Evolutionary conservation across 2,329 filamentous ascomycete species (phyloP).

Genomic region (Monilinia fructigena): DNA sequence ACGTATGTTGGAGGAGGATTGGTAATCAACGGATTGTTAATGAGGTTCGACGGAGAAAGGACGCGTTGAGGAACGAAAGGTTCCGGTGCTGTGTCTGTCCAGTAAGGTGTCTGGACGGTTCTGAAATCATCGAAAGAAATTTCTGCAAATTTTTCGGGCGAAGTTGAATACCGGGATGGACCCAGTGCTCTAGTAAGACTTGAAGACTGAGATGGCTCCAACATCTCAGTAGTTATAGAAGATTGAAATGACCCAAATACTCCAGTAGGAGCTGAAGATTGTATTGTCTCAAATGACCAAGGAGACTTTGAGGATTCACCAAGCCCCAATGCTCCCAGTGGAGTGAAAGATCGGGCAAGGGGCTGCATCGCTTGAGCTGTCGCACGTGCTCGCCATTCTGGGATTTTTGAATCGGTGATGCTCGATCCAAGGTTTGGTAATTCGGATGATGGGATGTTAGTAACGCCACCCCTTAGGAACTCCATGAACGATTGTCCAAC

Average conservation of each 20-base stretch:
- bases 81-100: slow-evolving; percentile 7
- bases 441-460: not conserved
- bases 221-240: not conserved
- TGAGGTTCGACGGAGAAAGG: slow-evolving; percentile 29
- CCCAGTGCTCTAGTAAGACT: not conserved
- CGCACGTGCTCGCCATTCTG: slow-evolving; percentile 8
- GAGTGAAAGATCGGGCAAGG: not conserved
- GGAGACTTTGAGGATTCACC: not conserved
- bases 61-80: slow-evolving; percentile 24
- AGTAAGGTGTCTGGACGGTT: not conserved
- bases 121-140: slow-evolving; percentile 16
- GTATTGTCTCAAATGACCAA: not conserved
- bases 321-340: not conserved
- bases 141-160: slow-evolving; percentile 1
- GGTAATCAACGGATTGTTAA: slow-evolving; percentile 32
- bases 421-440: slow-evolving; percentile 12
- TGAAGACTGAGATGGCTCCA: not conserved
- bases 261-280: not conserved
- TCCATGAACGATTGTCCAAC: slow-evolving; percentile 13
- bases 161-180: not conserved
- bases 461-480: slow-evolving; percentile 4
- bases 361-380: slow-evolving; percentile 5
- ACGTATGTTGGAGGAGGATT: slow-evolving; percentile 30
- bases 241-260: not conserved
- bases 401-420: slow-evolving; percentile 12